These are phyloP conservation scores for Candida mattraensis DNA, from an alignment of 805 yeast genomes.

Conservation along the genomic window DNA sequence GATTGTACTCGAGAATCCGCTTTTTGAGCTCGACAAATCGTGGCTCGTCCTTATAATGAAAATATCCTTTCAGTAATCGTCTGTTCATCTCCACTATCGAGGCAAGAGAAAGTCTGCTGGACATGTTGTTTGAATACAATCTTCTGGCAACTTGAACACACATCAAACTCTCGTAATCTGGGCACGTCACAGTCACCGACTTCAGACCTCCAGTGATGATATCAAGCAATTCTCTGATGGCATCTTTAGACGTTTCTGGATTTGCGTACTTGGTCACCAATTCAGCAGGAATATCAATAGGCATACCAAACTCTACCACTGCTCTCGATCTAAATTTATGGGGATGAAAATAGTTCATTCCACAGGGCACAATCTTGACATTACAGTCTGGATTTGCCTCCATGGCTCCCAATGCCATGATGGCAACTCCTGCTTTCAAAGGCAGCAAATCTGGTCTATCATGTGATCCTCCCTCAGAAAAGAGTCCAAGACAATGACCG, in stretches of 20 bases:
- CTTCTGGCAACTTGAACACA: constrained; percentile 91
- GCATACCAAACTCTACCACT: constrained; percentile 90
- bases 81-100: constrained; percentile 89
- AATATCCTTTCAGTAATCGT: constrained; percentile 78
- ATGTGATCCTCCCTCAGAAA: constrained; percentile 98
- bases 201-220: constrained; percentile 69
- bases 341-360: constrained; percentile 95
- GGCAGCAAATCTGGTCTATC: constrained; percentile 92
- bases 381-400: constrained; percentile 70
- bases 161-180: constrained; percentile 86
- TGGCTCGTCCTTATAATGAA: constrained; percentile 70
- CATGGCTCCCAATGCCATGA: constrained; percentile 96
- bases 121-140: constrained; percentile 74
- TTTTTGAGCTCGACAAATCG: constrained; percentile 57
- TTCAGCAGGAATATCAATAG: constrained; percentile 63
- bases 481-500: constrained; percentile 85
- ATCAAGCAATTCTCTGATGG: constrained; percentile 71
- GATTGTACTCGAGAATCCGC: constrained; percentile 70
- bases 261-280: constrained; percentile 64
- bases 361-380: constrained; percentile 78
- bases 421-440: constrained; percentile 94
- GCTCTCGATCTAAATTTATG: constrained; percentile 95
- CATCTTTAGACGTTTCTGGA: constrained; percentile 61
- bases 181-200: constrained; percentile 85
- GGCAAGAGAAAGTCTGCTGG: constrained; percentile 72